These are phyloP conservation scores for Closterium sp. DNA, from an alignment of 139 green algal genomes.

Conservation along the genomic window DNA sequence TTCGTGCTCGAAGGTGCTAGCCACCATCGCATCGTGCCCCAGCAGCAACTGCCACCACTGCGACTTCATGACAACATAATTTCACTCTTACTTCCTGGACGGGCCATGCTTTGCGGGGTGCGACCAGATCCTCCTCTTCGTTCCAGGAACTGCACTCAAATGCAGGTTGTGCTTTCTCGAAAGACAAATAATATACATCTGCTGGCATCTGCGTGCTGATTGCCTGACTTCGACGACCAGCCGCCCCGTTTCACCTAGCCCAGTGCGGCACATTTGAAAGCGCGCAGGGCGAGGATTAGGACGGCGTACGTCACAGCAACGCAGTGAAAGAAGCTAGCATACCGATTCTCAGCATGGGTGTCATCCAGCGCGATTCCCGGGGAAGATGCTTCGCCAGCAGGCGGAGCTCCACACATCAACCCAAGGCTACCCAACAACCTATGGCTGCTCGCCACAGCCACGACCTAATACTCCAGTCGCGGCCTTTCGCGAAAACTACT, in stretches of 20 bases:
- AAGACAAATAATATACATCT: too few relatives aligned
- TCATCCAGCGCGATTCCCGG: not conserved
- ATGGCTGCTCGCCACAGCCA: not conserved
- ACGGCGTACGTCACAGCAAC: not conserved
- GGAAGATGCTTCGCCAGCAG: not conserved
- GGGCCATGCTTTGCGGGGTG: too few relatives aligned
- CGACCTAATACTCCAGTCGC: not conserved
- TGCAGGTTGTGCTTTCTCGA: too few relatives aligned
- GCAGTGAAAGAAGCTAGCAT: not conserved
- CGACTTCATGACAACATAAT: too few relatives aligned
- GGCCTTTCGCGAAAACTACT: not conserved
- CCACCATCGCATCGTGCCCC: not conserved
- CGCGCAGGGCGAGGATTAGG: not conserved
- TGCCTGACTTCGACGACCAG: not conserved
- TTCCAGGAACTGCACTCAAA: too few relatives aligned
- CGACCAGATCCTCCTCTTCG: too few relatives aligned
- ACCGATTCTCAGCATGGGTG: not conserved
- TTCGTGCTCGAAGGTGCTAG: not conserved
- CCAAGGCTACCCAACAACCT: not conserved
- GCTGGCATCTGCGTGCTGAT: too few relatives aligned
- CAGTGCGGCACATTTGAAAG: not conserved
- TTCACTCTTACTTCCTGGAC: too few relatives aligned
- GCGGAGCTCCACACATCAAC: not conserved
- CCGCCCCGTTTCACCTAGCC: not conserved
- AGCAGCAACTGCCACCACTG: too few relatives aligned